These are phyloP conservation scores for Fusarium mangiferae DNA, from an alignment of 2,329 filamentous ascomycete species.

Conservation along the genomic window DNA sequence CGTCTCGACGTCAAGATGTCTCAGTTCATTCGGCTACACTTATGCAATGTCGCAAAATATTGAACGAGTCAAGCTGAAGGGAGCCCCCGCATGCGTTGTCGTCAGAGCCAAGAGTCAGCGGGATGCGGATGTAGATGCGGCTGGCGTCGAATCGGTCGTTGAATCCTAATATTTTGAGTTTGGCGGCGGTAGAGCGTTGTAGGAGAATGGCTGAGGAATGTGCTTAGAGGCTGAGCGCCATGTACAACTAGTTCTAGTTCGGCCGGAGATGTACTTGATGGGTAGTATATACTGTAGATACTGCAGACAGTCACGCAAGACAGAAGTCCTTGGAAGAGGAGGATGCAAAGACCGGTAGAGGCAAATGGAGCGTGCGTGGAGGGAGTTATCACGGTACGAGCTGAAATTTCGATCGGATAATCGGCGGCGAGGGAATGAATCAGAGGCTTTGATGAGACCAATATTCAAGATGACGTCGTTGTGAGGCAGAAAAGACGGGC, in stretches of 20 bases:
- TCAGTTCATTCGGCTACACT: slow-evolving; percentile 30
- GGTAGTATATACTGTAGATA: slow-evolving; percentile 6
- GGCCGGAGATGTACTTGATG: slow-evolving; percentile 9
- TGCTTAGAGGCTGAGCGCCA: slow-evolving; percentile 2
- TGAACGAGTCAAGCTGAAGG: slow-evolving; percentile 25
- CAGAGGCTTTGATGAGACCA: slow-evolving; percentile 27
- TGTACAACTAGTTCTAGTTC: slow-evolving; percentile 14
- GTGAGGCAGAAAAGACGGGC: slow-evolving; percentile 21
- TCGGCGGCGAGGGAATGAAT: slow-evolving; percentile 27
- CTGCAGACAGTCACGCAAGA: slow-evolving; percentile 35
- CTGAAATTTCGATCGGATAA: slow-evolving; percentile 24
- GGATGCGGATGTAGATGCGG: slow-evolving; percentile 19
- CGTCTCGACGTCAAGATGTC: slow-evolving; percentile 41
- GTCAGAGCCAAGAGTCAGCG: slow-evolving; percentile 13
- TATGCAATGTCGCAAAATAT: slow-evolving; percentile 36
- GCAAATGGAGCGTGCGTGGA: slow-evolving; percentile 7
- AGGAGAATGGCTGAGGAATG: slow-evolving; percentile 17
- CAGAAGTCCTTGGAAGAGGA: slow-evolving; percentile 10
- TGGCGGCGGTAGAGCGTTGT: slow-evolving; percentile 21
- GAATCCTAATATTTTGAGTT: slow-evolving; percentile 19
- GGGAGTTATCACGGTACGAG: slow-evolving; percentile 28
- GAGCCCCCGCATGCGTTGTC: slow-evolving; percentile 34
- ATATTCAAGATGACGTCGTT: slow-evolving; percentile 36
- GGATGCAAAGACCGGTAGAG: slow-evolving; percentile 6
- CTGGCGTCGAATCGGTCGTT: slow-evolving; percentile 13